A percentile compares a stretch with the other conserved stretches of the same genome.
phyloP scores from a whole-genome alignment of 441 rosid species.

The Pelargonium cotyledonis region DNA sequence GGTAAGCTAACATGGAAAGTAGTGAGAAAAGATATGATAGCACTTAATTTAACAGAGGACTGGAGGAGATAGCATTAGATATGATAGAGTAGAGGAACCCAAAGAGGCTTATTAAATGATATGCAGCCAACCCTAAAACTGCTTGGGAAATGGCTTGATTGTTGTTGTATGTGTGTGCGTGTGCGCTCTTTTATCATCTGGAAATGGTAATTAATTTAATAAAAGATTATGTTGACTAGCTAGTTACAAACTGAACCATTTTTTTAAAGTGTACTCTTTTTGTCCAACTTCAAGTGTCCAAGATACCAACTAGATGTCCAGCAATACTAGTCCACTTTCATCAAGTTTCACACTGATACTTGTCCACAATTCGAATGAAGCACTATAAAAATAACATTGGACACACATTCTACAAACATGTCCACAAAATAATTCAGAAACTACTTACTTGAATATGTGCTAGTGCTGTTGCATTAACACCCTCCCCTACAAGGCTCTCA shows the following conservation, averaged over 20 bases:
- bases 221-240: not conserved
- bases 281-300: not conserved
- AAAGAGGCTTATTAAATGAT: too few relatives aligned
- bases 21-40: too few relatives aligned
- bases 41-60: too few relatives aligned
- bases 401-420: constrained; percentile 7
- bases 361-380: not conserved
- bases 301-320: not conserved
- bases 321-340: not conserved
- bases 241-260: not conserved
- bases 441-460: constrained; percentile 80
- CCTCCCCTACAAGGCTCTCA: constrained; percentile 68
- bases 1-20: too few relatives aligned
- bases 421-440: constrained; percentile 3
- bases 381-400: not conserved
- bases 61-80: too few relatives aligned
- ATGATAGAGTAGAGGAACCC: too few relatives aligned
- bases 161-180: too few relatives aligned
- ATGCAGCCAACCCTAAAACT: too few relatives aligned
- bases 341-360: not conserved
- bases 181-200: too few relatives aligned
- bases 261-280: not conserved
- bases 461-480: constrained; percentile 53
- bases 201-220: too few relatives aligned
- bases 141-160: too few relatives aligned